phyloP scores from a whole-genome alignment of 495 filamentous ascomycete genomes.

The Daldinia decipiens region DNA sequence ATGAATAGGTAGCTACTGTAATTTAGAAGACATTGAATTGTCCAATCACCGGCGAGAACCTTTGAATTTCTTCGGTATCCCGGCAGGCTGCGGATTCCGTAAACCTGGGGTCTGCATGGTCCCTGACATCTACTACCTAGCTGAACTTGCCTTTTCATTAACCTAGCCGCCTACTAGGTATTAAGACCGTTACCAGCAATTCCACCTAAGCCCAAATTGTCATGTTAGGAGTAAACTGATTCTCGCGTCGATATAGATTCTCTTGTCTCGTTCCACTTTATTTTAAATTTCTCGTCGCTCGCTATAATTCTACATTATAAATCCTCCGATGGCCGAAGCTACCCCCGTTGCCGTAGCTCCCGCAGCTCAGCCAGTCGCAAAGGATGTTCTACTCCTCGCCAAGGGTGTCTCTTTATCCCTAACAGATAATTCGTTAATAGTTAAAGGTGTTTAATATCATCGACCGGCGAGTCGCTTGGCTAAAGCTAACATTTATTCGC shows the following conservation, averaged over 20 bases:
- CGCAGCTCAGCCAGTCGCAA: slow-evolving; percentile 2
- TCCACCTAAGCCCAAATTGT: background rate
- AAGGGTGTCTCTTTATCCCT: slow-evolving; percentile 38
- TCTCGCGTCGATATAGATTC: slow-evolving; percentile 1
- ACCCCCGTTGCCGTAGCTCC: background rate
- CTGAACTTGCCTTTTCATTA: no score
- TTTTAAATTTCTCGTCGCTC: slow-evolving; percentile 11
- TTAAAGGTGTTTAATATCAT: slow-evolving; percentile 34
- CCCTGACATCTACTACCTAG: background rate
- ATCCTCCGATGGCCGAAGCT: slow-evolving; percentile 28
- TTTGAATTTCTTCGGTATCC: background rate
- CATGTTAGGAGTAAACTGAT: background rate
- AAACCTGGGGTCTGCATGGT: background rate
- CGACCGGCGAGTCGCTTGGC: background rate
- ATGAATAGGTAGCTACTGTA: no score
- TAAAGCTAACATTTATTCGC: slow-evolving; percentile 18
- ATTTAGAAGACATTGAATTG: background rate
- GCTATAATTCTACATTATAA: slow-evolving; percentile 4
- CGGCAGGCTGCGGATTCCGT: background rate
- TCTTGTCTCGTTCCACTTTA: slow-evolving; percentile 8
- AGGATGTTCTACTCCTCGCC: slow-evolving; percentile 24
- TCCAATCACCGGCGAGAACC: background rate
- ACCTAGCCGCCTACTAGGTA: no score
- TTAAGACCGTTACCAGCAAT: no score
- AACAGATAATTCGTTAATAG: slow-evolving; percentile 23